phyloP scores from a whole-genome alignment of 129 eudicot genomes.

The Flaveria sonorensis region DNA sequence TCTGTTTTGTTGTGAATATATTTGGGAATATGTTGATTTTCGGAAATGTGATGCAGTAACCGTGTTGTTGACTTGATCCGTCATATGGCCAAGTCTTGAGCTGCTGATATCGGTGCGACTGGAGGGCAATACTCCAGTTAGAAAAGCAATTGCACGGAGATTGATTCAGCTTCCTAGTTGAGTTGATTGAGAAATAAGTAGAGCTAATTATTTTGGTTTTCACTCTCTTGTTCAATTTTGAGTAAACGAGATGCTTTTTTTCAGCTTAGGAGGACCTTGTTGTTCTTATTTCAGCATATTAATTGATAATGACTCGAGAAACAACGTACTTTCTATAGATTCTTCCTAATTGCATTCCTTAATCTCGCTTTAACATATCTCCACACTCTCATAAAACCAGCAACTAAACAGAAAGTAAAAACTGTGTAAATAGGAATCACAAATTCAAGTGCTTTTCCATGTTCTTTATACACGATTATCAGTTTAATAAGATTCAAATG shows the following conservation, averaged over 20 bases:
- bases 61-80: slow-evolving; percentile 70
- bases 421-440: not conserved
- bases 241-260: not conserved
- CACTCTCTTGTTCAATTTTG: slow-evolving; percentile 23
- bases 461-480: not conserved
- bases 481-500: not conserved
- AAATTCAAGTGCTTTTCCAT: not conserved
- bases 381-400: not conserved
- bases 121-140: not conserved
- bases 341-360: not conserved
- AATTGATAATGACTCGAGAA: not conserved
- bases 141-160: slow-evolving; percentile 3
- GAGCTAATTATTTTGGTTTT: slow-evolving; percentile 2
- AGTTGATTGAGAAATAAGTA: slow-evolving; percentile 13
- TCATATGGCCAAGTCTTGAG: slow-evolving; percentile 52
- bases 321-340: not conserved
- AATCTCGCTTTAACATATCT: not conserved
- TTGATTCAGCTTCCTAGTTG: slow-evolving; percentile 15
- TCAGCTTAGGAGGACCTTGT: not conserved
- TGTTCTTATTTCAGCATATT: not conserved
- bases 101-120: not conserved
- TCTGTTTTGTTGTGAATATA: not conserved
- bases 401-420: not conserved
- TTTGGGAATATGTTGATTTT: not conserved
- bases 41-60: slow-evolving; percentile 45